phyloP scores from a whole-genome alignment of 495 filamentous ascomycete genomes.

The Penicillium longicatenatum region DNA sequence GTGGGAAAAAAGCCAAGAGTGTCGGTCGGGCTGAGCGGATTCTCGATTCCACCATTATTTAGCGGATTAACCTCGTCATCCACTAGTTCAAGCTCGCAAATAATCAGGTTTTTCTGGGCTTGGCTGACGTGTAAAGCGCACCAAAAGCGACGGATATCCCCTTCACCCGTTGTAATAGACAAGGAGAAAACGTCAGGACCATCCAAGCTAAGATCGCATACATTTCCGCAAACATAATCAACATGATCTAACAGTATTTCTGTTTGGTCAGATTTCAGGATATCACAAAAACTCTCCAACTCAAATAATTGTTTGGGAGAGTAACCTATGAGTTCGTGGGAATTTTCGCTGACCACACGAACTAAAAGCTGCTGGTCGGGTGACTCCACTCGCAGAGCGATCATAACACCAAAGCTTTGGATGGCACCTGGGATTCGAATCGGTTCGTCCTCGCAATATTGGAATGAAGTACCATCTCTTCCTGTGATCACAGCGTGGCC shows the following conservation, averaged over 20 bases:
- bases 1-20: conserved; percentile 73
- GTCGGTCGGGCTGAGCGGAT: conserved; percentile 68
- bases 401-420: conserved; percentile 77
- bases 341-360: conserved; percentile 86
- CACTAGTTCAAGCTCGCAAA: conserved; percentile 94
- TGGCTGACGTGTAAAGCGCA: conserved; percentile 80
- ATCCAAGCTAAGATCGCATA: conserved; percentile 63
- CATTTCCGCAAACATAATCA: conserved; percentile 80
- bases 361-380: conserved; percentile 68
- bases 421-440: conserved; percentile 89
- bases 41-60: conserved; percentile 54
- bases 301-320: conserved; percentile 75
- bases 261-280: conserved; percentile 77
- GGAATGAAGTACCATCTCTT: conserved; percentile 64
- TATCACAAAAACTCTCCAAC: conserved; percentile 73
- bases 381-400: conserved; percentile 71
- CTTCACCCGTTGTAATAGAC: conserved; percentile 1
- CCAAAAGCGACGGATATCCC: conserved; percentile 70
- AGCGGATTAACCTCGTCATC: conserved; percentile 76
- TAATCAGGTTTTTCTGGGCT: conserved; percentile 66
- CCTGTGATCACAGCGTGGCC: conserved; percentile 90
- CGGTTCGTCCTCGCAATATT: conserved; percentile 88
- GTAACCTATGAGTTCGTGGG: conserved; percentile 75
- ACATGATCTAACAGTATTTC: conserved; percentile 83
- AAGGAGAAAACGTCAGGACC: conserved; percentile 78